Evolutionary conservation across 805 yeast genomes (phyloP).

Genomic region (Vanderwaltozyma yarrowii): DNA sequence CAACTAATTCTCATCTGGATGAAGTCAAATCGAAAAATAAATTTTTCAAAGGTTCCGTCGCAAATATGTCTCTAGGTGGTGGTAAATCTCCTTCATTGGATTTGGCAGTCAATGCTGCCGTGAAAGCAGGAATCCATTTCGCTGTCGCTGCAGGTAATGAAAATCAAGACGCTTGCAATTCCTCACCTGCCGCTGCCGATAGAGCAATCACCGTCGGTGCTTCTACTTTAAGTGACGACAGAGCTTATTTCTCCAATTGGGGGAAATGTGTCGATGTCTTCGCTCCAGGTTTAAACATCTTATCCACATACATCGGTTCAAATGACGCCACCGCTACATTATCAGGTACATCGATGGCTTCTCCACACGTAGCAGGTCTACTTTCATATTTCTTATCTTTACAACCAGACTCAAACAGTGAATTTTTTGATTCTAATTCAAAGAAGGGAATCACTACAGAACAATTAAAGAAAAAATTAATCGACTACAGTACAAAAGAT

Average conservation of each 20-base stretch:
- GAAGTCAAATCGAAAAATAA: slow-evolving; percentile 22
- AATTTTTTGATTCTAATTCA: slow-evolving; percentile 44
- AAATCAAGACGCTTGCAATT: slow-evolving; percentile 83
- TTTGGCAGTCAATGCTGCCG: slow-evolving; percentile 82
- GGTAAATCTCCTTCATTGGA: slow-evolving; percentile 84
- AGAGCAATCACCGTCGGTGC: slow-evolving; percentile 93
- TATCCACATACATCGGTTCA: slow-evolving; percentile 77
- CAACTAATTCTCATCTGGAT: slow-evolving; percentile 38
- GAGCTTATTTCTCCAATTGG: slow-evolving; percentile 92
- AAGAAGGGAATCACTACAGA: slow-evolving; percentile 50
- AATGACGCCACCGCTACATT: slow-evolving; percentile 65
- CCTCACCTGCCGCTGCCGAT: slow-evolving; percentile 83
- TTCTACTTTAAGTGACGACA: slow-evolving; percentile 72
- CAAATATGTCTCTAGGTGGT: slow-evolving; percentile 95
- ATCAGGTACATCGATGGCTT: slow-evolving; percentile 98
- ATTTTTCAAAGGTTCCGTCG: slow-evolving; percentile 76
- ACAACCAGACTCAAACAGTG: slow-evolving; percentile 65
- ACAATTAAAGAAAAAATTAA: slow-evolving; percentile 65
- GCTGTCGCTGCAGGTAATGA: slow-evolving; percentile 98
- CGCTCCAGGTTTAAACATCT: slow-evolving; percentile 89
- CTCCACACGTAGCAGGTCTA: slow-evolving; percentile 92
- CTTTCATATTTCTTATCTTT: slow-evolving; percentile 80
- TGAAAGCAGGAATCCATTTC: slow-evolving; percentile 77
- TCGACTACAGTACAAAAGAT: slow-evolving; percentile 55
- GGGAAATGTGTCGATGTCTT: slow-evolving; percentile 94